Base-by-base conservation (phyloP, 306 rosid species). In the Quercus agrifolia region DNA sequence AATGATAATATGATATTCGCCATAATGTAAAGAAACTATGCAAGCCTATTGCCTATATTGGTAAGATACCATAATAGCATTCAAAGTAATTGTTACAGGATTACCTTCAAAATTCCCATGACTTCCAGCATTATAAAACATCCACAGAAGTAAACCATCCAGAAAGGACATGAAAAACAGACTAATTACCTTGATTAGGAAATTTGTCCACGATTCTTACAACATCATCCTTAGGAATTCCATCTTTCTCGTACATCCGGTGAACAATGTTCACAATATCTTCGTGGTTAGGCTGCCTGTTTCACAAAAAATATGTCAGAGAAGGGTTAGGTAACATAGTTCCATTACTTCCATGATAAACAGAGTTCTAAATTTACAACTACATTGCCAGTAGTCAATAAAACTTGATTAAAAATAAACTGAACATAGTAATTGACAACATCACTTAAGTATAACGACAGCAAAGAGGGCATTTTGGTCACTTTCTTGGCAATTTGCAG, bases 221-320 rank as follows among this genome's bases (percentile, higher is more conserved):
- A 35, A 95, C 97, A 74, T 92, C 95, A 77, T 85, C 90, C 83
- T 76, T 91, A 56, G 97, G 89, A 77, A 94, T 89, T 76, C 91
- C 97, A 85, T 94, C 99, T 85, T 88, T 92, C 85, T 87, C 92
- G 66, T 94, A 92, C 94, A 94, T 92, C 89, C 89, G 82, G 73
- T 85, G 85, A 74, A 94, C 94, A 70, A 94, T 91, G 82, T 91
- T 94, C 89, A 92, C 88, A 70, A 92, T 94, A 83, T 94, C 99
- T 79, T 92, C 97, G 3, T 19, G 89, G 72, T 88, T 90, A 70
- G 97, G 99, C 83, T 94, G 99, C 97, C 98, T 94, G 93, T 81
- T 85, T 70, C 80, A 87, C 81, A 86, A 83, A 82, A 54, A 89
- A 44, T 62, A 75, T 77, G 77, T 84, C 76, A 84, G 80, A 81